Evolutionary conservation across 192 early-diverging fungal genomes (phyloP).

Genomic region (Chytriomyces sp.): DNA sequence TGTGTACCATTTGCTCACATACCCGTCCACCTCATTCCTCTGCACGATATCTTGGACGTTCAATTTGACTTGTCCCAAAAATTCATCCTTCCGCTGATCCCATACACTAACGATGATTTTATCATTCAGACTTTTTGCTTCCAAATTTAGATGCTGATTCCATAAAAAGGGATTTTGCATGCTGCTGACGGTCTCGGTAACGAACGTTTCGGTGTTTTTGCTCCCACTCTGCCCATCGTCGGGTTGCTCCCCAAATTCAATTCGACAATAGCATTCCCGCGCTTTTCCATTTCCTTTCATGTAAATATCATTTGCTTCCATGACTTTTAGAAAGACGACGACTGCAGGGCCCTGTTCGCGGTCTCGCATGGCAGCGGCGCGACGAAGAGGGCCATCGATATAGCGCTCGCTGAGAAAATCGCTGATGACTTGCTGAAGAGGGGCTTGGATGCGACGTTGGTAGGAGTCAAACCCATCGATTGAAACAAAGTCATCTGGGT

Average conservation of each 20-base stretch:
- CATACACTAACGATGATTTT: slow-evolving; percentile 55
- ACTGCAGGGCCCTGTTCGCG: slow-evolving; percentile 2
- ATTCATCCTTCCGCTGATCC: slow-evolving; percentile 58
- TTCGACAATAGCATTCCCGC: slow-evolving; percentile 57
- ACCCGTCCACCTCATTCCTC: slow-evolving; percentile 42
- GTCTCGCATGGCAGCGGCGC: not conserved
- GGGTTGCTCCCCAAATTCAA: slow-evolving; percentile 52
- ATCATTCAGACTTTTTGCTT: slow-evolving; percentile 40
- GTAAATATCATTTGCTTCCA: slow-evolving; percentile 53
- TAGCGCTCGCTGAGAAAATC: slow-evolving; percentile 49
- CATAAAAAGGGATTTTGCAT: slow-evolving; percentile 40
- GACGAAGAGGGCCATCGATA: slow-evolving; percentile 30
- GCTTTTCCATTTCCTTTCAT: slow-evolving; percentile 54
- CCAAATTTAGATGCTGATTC: slow-evolving; percentile 56
- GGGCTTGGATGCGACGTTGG: slow-evolving; percentile 33
- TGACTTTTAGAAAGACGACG: slow-evolving; percentile 54
- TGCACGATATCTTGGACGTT: slow-evolving; percentile 49
- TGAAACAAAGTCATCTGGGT: slow-evolving; percentile 53
- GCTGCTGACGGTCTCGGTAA: slow-evolving; percentile 46
- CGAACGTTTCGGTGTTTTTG: slow-evolving; percentile 25
- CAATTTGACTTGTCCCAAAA: slow-evolving; percentile 54
- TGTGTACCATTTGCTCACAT: slow-evolving; percentile 40
- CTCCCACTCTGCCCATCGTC: slow-evolving; percentile 13
- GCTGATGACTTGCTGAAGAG: slow-evolving; percentile 48
- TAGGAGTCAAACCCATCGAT: slow-evolving; percentile 48